phyloP scores from a whole-genome alignment of 441 rosid species.

The Gossypium schwendimanii region DNA sequence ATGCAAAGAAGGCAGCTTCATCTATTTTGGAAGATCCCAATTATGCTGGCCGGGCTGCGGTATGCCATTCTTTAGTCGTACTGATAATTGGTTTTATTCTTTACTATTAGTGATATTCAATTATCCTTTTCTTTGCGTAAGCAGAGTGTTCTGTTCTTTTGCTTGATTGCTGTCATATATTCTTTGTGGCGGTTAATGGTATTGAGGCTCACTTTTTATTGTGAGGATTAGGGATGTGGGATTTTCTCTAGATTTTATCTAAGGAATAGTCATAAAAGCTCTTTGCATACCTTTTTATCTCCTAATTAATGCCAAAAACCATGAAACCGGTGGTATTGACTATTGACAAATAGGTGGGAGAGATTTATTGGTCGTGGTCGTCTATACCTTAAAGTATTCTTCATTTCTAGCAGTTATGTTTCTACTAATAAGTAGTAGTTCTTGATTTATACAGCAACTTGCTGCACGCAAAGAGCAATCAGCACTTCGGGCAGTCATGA shows the following conservation, averaged over 20 bases:
- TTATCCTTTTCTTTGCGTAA: not conserved
- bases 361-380: not conserved
- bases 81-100: not conserved
- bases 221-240: not conserved
- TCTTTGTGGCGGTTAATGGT: not conserved
- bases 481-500: slow-evolving; percentile 75
- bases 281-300: not conserved
- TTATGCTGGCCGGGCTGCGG: slow-evolving; percentile 79
- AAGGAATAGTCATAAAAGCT: not conserved
- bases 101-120: not conserved
- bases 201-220: not conserved
- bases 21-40: slow-evolving; percentile 79
- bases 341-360: not conserved
- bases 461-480: slow-evolving; percentile 83
- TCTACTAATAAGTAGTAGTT: slow-evolving; percentile 5
- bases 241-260: not conserved
- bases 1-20: slow-evolving; percentile 78
- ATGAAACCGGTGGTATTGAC: not conserved
- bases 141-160: not conserved
- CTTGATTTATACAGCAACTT: slow-evolving; percentile 40
- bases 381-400: not conserved
- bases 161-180: not conserved
- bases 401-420: not conserved
- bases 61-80: slow-evolving; percentile 19
- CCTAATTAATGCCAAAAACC: not conserved